Percentiles rank a stretch among this genome's conserved stretches.
These are phyloP conservation scores for Cryoendolithus antarcticus DNA, from an alignment of 2,329 filamentous ascomycete genomes.

Conservation along the genomic window DNA sequence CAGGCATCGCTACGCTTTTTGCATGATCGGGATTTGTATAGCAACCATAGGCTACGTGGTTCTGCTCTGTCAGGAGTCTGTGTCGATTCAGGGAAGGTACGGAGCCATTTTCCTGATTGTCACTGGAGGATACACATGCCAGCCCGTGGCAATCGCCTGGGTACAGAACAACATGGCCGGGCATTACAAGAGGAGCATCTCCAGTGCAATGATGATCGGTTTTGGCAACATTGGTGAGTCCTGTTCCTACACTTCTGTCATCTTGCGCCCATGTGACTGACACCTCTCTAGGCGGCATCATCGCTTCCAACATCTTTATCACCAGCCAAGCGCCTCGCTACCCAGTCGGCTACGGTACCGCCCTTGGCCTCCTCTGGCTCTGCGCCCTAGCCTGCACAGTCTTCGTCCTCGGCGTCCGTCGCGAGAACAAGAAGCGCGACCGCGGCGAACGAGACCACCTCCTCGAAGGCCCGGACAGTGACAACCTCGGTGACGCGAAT, in stretches of 20 bases:
- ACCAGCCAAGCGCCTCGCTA: constrained; percentile 37
- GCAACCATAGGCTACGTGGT: constrained; percentile 45
- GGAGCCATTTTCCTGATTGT: constrained; percentile 45
- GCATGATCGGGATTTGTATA: constrained; percentile 37
- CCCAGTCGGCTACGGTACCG: constrained; percentile 37
- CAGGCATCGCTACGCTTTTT: constrained; percentile 42
- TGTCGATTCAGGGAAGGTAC: constrained; percentile 40
- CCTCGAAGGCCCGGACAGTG: constrained; percentile 28
- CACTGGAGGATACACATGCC: constrained; percentile 41
- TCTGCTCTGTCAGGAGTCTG: constrained; percentile 36
- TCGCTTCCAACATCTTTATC: constrained; percentile 41
- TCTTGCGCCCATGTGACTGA: no score
- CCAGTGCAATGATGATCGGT: constrained; percentile 40
- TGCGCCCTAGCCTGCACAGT: constrained; percentile 28
- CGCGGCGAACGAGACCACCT: constrained; percentile 34
- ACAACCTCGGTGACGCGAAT: constrained; percentile 41
- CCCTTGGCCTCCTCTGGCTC: constrained; percentile 36
- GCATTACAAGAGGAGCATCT: constrained; percentile 54
- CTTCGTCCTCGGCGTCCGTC: constrained; percentile 29
- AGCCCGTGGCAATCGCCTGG: constrained; percentile 45
- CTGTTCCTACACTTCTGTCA: no score
- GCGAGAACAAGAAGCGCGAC: constrained; percentile 35
- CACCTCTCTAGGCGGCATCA: constrained; percentile 25
- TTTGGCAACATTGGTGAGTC: constrained; percentile 35
- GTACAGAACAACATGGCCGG: constrained; percentile 58